phyloP scores from a whole-genome alignment of 805 yeast species.

The Ascoidea rubescens region DNA sequence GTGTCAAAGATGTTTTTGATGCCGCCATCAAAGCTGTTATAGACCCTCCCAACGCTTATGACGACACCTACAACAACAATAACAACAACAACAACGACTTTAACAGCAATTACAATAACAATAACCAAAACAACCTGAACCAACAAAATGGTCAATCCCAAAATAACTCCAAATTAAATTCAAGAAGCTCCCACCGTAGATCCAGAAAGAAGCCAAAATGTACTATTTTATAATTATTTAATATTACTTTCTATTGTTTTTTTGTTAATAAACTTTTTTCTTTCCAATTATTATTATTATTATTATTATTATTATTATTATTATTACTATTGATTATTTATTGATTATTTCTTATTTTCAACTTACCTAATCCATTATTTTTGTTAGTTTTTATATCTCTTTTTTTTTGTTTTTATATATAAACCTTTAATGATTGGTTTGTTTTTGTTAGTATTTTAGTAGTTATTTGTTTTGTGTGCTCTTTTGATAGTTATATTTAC shows the following conservation, averaged over 20 bases:
- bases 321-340: not conserved
- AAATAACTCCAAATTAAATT: not conserved
- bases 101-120: not conserved
- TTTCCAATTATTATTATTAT: not conserved
- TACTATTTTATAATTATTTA: slow-evolving; percentile 22
- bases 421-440: too few species aligned
- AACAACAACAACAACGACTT: slow-evolving; percentile 1
- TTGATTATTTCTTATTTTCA: not conserved
- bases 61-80: slow-evolving; percentile 6
- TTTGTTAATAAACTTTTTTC: not conserved
- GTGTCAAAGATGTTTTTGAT: slow-evolving; percentile 77
- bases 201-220: slow-evolving; percentile 33
- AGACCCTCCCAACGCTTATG: slow-evolving; percentile 26
- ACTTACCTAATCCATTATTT: too few species aligned
- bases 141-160: not conserved
- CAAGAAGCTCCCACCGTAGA: slow-evolving; percentile 16
- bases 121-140: not conserved
- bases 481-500: too few species aligned
- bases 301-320: not conserved
- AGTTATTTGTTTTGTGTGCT: too few species aligned
- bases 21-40: slow-evolving; percentile 63
- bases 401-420: too few species aligned
- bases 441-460: too few species aligned
- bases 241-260: not conserved
- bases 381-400: too few species aligned